These are phyloP conservation scores for Hypoxylon sp. DNA, from an alignment of 2,329 filamentous ascomycete genomes.

Conservation along the genomic window DNA sequence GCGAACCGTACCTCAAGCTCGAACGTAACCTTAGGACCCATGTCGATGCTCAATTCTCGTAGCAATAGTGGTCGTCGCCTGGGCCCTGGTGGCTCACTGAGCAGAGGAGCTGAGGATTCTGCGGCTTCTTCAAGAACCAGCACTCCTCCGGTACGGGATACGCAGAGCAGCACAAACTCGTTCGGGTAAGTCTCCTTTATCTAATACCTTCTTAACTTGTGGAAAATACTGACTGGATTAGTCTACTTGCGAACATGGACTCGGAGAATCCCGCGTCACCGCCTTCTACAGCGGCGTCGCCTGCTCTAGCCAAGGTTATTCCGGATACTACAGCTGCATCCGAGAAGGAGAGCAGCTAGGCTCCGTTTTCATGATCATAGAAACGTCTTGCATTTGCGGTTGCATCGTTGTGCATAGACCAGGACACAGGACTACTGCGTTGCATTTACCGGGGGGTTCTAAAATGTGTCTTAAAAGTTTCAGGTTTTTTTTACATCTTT, in stretches of 20 bases:
- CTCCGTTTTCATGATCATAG: conserved; percentile 56
- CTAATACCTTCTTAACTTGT: background rate
- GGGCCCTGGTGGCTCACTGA: conserved; percentile 80
- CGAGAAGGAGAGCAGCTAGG: conserved; percentile 69
- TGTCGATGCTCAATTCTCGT: conserved; percentile 88
- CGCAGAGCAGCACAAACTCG: conserved; percentile 83
- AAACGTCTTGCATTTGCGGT: conserved; percentile 57
- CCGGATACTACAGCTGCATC: conserved; percentile 63
- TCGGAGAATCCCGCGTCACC: conserved; percentile 76
- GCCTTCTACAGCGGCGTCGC: conserved; percentile 77
- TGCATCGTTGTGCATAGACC: conserved; percentile 61
- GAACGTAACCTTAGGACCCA: conserved; percentile 81
- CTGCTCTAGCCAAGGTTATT: conserved; percentile 74
- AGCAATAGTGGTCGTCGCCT: conserved; percentile 91
- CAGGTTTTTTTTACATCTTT: conserved; percentile 57
- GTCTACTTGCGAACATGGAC: conserved; percentile 72
- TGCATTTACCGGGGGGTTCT: conserved; percentile 61
- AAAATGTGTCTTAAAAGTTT: conserved; percentile 64
- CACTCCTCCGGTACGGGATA: conserved; percentile 79
- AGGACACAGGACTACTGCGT: conserved; percentile 58
- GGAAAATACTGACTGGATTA: conserved; percentile 57
- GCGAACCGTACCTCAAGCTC: conserved; percentile 73
- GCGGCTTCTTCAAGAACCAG: conserved; percentile 89
- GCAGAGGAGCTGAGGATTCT: conserved; percentile 85
- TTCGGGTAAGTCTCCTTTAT: conserved; percentile 80